These are phyloP conservation scores for Tuber borchii DNA, from an alignment of 495 filamentous ascomycete genomes.

Conservation along the genomic window DNA sequence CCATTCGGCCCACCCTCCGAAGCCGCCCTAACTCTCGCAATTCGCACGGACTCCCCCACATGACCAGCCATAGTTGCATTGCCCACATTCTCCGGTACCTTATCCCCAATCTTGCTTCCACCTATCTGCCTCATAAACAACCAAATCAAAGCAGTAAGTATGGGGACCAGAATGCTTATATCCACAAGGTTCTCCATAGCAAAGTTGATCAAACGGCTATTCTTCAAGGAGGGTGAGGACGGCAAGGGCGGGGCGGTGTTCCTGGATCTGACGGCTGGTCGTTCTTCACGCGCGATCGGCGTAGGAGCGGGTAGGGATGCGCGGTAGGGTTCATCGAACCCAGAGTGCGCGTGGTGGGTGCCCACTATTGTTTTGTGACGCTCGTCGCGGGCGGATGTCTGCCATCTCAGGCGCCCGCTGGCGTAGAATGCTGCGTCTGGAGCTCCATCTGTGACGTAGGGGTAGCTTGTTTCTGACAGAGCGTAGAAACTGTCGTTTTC, in stretches of 20 bases:
- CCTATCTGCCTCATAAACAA: not conserved
- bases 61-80: not conserved
- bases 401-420: constrained; percentile 24
- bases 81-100: not conserved
- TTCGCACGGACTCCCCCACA: not conserved
- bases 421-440: constrained; percentile 33
- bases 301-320: constrained; percentile 28
- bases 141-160: not conserved
- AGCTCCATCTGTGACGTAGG: constrained; percentile 44
- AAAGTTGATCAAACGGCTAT: constrained; percentile 30
- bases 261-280: constrained; percentile 23
- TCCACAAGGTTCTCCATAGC: constrained; percentile 33
- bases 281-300: constrained; percentile 15
- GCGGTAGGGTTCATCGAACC: constrained; percentile 28
- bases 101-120: not conserved
- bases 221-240: constrained; percentile 29
- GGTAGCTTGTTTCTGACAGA: constrained; percentile 80
- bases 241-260: constrained; percentile 28
- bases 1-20: not conserved
- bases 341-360: constrained; percentile 29
- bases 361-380: constrained; percentile 36
- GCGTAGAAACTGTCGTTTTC: constrained; percentile 86
- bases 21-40: not conserved
- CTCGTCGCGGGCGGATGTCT: constrained; percentile 24
- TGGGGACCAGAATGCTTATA: constrained; percentile 29